These are phyloP conservation scores for Anthracocystis setariae DNA, from an alignment of 1,284 basidiomycete species.

Conservation along the genomic window DNA sequence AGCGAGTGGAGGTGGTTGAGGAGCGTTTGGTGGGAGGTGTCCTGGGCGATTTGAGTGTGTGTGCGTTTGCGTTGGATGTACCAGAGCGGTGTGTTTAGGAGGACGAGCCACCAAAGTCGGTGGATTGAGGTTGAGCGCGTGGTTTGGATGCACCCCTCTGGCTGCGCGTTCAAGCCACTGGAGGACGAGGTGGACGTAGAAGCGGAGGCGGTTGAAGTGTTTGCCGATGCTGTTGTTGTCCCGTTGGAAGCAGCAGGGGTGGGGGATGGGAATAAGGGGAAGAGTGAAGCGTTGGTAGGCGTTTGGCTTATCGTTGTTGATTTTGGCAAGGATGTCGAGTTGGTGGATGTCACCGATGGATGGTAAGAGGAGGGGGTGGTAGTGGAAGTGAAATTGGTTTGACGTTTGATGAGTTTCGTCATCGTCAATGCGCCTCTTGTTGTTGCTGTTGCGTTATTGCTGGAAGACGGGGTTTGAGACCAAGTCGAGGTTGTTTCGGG, in stretches of 20 bases:
- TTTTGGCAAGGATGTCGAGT: not conserved
- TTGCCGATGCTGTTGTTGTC: not conserved
- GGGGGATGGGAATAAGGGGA: not conserved
- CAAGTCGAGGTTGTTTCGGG: not conserved
- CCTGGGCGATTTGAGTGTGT: conserved; percentile 12
- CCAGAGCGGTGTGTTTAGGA: conserved; percentile 23
- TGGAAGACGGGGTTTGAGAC: too few species aligned
- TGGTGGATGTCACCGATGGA: not conserved
- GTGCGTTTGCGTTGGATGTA: conserved; percentile 23
- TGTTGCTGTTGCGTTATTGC: not conserved
- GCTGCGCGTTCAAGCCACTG: too few species aligned
- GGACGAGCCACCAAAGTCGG: conserved; percentile 32
- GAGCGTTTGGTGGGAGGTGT: conserved; percentile 5
- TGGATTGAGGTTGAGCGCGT: conserved; percentile 11
- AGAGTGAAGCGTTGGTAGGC: not conserved
- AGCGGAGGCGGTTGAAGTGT: not conserved
- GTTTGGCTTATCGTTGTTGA: too few species aligned
- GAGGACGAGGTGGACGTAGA: too few species aligned
- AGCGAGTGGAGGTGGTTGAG: not conserved
- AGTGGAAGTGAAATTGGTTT: conserved; percentile 17
- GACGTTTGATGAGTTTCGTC: conserved; percentile 15
- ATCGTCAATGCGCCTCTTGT: conserved; percentile 5
- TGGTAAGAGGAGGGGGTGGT: not conserved
- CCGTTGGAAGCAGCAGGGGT: not conserved
- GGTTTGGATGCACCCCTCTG: not conserved